phyloP scores from a whole-genome alignment of 768 basidiomycete genomes.

The Leccinum boreale region DNA sequence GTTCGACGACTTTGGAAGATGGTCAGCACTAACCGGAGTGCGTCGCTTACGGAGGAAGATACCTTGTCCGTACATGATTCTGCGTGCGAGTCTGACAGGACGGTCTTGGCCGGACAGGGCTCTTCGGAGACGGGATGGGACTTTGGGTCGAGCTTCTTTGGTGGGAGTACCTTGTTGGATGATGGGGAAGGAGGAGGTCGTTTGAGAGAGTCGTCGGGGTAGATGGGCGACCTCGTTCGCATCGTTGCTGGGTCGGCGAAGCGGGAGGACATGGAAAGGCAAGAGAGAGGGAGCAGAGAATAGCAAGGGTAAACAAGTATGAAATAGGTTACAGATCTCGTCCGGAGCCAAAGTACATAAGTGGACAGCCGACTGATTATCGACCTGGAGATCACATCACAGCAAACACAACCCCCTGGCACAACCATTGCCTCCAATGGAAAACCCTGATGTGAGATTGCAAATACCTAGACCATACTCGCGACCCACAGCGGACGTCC shows the following conservation, averaged over 20 bases:
- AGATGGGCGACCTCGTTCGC: constrained; percentile 30
- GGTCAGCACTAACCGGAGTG: constrained; percentile 7
- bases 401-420: constrained; percentile 7
- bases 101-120: constrained; percentile 3
- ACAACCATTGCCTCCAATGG: constrained; percentile 15
- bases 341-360: constrained; percentile 28
- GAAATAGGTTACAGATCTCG: constrained; percentile 29
- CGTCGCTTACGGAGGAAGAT: constrained; percentile 3
- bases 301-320: constrained; percentile 12
- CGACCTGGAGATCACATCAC: constrained; percentile 27
- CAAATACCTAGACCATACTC: constrained; percentile 23
- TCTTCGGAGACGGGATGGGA: constrained; percentile 32
- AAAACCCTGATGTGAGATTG: constrained; percentile 23
- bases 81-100: constrained; percentile 13
- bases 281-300: not conserved
- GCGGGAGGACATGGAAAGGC: constrained; percentile 27
- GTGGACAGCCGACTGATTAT: constrained; percentile 31
- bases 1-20: constrained; percentile 6
- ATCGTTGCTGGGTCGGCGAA: constrained; percentile 26
- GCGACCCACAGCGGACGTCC: constrained; percentile 31
- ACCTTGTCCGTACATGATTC: constrained; percentile 30
- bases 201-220: constrained; percentile 26
- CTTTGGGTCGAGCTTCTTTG: constrained; percentile 32
- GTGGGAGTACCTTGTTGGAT: constrained; percentile 28
- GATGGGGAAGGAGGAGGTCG: constrained; percentile 33